phyloP scores from a whole-genome alignment of 2,329 filamentous ascomycete species.

The Cordyceps farinosa region DNA sequence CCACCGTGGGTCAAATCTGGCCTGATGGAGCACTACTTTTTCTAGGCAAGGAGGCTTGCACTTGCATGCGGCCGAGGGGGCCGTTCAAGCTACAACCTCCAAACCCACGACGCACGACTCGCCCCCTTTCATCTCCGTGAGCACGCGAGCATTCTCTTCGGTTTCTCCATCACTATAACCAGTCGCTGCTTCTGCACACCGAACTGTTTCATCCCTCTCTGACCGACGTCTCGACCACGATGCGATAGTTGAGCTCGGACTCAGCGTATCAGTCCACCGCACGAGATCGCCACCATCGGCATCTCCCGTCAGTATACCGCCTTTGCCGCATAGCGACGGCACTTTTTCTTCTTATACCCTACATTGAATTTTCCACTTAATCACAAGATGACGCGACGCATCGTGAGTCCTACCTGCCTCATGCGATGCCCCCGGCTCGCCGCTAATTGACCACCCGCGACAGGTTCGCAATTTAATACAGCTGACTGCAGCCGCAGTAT shows the following conservation, averaged over 20 bases:
- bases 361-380: neutral
- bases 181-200: neutral
- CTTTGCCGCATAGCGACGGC: neutral
- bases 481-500: slow-evolving; percentile 61
- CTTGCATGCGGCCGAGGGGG: neutral
- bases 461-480: slow-evolving; percentile 70
- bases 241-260: slow-evolving; percentile 14
- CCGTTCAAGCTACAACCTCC: slow-evolving; percentile 10
- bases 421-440: neutral
- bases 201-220: neutral
- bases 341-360: neutral
- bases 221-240: neutral
- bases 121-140: slow-evolving; percentile 7
- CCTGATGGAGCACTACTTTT: slow-evolving; percentile 11
- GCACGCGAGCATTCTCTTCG: neutral
- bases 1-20: slow-evolving; percentile 14
- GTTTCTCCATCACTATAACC: neutral
- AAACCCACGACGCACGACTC: slow-evolving; percentile 8
- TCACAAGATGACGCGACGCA: slow-evolving; percentile 24
- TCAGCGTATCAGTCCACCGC: neutral
- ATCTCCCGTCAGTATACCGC: neutral
- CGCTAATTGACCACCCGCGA: slow-evolving; percentile 16
- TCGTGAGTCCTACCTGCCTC: slow-evolving; percentile 4
- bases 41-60: neutral
- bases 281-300: slow-evolving; percentile 7